These are phyloP conservation scores for Microdochium nivale DNA, from an alignment of 2,329 filamentous ascomycete species.

Conservation along the genomic window DNA sequence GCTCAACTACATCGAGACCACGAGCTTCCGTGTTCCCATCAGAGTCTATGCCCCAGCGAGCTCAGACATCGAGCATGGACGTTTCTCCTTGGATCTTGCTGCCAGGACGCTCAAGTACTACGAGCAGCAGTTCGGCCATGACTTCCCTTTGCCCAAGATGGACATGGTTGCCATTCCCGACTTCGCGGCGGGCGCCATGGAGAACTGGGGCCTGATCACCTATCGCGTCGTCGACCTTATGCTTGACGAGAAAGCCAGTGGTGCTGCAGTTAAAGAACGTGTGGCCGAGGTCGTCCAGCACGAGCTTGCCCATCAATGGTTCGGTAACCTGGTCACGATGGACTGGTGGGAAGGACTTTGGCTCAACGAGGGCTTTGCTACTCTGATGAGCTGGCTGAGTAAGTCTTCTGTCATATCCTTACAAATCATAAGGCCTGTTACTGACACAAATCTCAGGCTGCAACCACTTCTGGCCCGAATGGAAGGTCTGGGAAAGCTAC, in stretches of 20 bases:
- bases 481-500: slow-evolving; percentile 96
- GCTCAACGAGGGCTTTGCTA: slow-evolving; percentile 91
- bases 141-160: slow-evolving; percentile 88
- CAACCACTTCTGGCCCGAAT: slow-evolving; percentile 93
- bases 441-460: slow-evolving; percentile 55
- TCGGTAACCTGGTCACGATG: slow-evolving; percentile 95
- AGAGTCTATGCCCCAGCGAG: slow-evolving; percentile 90
- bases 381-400: slow-evolving; percentile 74
- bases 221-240: slow-evolving; percentile 89
- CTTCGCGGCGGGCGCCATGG: slow-evolving; percentile 93
- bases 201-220: slow-evolving; percentile 95
- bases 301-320: slow-evolving; percentile 96
- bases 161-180: slow-evolving; percentile 95
- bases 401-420: slow-evolving; percentile 7
- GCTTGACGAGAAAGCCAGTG: slow-evolving; percentile 84
- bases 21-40: slow-evolving; percentile 82
- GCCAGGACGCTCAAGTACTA: slow-evolving; percentile 89
- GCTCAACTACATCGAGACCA: slow-evolving; percentile 88
- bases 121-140: slow-evolving; percentile 84
- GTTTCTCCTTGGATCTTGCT: slow-evolving; percentile 83
- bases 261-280: slow-evolving; percentile 82
- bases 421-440: slow-evolving; percentile 3
- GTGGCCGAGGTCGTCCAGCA: slow-evolving; percentile 95
- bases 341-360: slow-evolving; percentile 97
- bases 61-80: slow-evolving; percentile 81